Evolutionary conservation across 768 basidiomycete species (phyloP), one percentile per base, ranked within the genome.

Genomic region (Mycena floridula): DNA sequence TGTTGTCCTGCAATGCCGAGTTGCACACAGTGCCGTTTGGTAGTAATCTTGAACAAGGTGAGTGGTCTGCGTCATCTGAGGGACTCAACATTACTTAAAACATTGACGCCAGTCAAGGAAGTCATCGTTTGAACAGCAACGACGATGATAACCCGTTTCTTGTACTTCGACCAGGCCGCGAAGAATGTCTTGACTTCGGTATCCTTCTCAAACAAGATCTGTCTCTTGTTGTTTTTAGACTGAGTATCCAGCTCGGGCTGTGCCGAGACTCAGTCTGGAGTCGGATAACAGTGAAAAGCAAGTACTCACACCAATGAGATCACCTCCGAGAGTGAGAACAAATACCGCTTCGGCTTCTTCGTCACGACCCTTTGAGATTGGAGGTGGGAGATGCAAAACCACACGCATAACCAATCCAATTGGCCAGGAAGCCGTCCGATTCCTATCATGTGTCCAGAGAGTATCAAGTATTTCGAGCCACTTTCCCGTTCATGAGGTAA

Each of bases 91-190:
- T 41, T 26, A 45, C 44, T 45, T 24, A 45, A 39, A 23, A 45
- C 44, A 25, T 45, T 45, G 15, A 45, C 44, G 22, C 44, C 44
- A 28, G 44, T 40, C 4, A 45, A 25, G n/a, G 44, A 45, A 25
- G 44, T 45, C 44, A 45, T 45, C 4, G 44, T 40, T 28, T 45
- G 44, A 25, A 36, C 32, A 38, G 44, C 44, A 20, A 45, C 37
- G 21, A 38, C 44, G 37, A 45, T 45, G 23, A 45, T 45, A 25
- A 45, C 44, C 38, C 44, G 44, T 28, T 40, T 45, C 44, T 45
- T 45, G 37, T 45, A 45, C 18, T 45, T 38, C 9, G 21, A 18
- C 44, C 44, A 45, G 18, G 37, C 37, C 12, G 38, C 44, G 20
- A 25, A n/a, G 25, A 45, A 40, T 3, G 26, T 40, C 18, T 20